phyloP scores from a whole-genome alignment of 768 basidiomycete species.

The Tephrocybe sp. region DNA sequence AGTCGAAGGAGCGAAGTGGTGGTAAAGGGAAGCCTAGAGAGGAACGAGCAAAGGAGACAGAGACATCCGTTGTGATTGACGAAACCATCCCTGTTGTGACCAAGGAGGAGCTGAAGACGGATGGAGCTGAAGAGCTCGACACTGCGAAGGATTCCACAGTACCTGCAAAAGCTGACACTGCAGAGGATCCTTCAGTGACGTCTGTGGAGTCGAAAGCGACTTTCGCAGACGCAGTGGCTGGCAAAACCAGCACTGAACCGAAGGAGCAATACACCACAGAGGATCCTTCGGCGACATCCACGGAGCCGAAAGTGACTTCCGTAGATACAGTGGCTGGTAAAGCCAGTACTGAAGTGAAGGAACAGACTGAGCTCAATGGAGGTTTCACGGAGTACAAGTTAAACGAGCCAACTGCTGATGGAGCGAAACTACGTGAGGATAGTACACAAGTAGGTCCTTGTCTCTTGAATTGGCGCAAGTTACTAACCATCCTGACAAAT shows the following conservation, averaged over 20 bases:
- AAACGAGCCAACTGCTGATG: constrained; percentile 34
- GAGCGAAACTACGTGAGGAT: constrained; percentile 47
- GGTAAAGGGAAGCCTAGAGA: constrained; percentile 2
- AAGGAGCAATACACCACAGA: background rate
- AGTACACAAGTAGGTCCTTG: constrained; percentile 40
- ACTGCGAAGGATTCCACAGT: background rate
- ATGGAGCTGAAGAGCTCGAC: background rate
- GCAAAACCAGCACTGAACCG: constrained; percentile 4
- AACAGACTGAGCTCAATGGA: constrained; percentile 20
- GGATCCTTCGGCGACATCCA: background rate
- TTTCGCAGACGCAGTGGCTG: background rate
- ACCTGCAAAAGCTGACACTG: too few relatives aligned
- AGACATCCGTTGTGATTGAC: background rate
- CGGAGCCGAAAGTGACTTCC: background rate
- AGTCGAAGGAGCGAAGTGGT: constrained; percentile 2
- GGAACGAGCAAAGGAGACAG: background rate
- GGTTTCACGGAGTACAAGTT: constrained; percentile 35
- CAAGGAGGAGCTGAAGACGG: background rate
- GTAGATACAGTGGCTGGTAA: background rate
- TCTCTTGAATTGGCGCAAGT: too few relatives aligned
- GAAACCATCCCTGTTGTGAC: background rate
- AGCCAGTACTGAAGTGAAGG: constrained; percentile 12
- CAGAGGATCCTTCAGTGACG: background rate
- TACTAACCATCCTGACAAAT: too few relatives aligned
- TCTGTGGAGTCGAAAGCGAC: background rate